Base-by-base conservation (phyloP, 2,329 filamentous ascomycete genomes). In the Talaromyces piceae region DNA sequence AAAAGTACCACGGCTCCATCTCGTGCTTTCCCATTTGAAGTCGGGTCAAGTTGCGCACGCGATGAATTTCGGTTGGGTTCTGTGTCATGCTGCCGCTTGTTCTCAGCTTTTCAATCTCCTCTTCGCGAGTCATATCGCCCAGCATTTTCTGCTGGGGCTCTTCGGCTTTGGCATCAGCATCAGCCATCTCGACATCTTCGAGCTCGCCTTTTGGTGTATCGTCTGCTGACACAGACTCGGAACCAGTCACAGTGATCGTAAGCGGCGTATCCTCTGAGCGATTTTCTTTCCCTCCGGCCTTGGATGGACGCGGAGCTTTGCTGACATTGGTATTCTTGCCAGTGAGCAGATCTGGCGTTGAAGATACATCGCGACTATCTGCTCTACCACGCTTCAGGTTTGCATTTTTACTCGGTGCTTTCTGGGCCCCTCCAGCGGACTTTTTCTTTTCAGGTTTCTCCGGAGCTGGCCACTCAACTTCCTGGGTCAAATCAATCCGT, bases 1-100 rank as follows among this genome's bases (percentile, higher is more conserved):
- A 95, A 73, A 98, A 98, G 69, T 98, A 98, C 93, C 93, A 98
- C 0, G 93, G 93, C 66, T 95, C 94, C 41, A 98, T 81, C 62
- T 96, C 89, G 65, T 84, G 86, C 60, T 85, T 83, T 41, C 93
- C 94, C 77, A 98, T 97, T 66, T 97, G 91, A 3, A 98, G 85
- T 59, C 87, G 91, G 50, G 88, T 88, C 58, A 98, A 83, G 65
- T 98, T 98, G 63, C 93, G 86, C 50, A 98, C 95, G 49, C 94
- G 86, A 22, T 91, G 91, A 55, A 98, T 90, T 65, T 98, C 94
- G 11, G 91, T 90, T 52, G 95, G 93, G 58, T 97, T 97, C 66
- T 98, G 94, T 9, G 94, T 98, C 93, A 98, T 97, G 55, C 90
- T 96, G 27, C 93, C 94, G 22, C 88, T 88, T 3, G 90, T 95